Evolutionary conservation across 352 stramenopile genomes (phyloP), one percentile per base, ranked within the genome.

Genomic region (Pythium graminicola): DNA sequence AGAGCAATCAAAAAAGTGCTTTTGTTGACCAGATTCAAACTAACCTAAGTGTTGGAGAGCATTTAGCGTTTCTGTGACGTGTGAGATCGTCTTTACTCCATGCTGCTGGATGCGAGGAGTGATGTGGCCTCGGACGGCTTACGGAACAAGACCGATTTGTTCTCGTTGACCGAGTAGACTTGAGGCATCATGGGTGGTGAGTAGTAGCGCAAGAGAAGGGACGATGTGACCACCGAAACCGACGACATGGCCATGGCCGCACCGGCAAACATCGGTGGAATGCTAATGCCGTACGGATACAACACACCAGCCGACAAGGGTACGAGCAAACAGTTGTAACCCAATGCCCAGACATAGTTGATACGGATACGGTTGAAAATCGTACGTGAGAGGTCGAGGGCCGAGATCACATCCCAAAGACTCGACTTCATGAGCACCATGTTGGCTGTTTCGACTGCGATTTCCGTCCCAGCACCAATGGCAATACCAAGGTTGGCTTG

Each of bases 271-370:
- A 96, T 97, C 28, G 97, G 96, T 46, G 96, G 96, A 31, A 99
- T 95, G 50, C 76, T 80, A 44, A 95, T 82, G 38, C 94, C 86
- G 29, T 93, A 90, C 9, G 96, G 96, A 68, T 97, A 99, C 13
- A 99, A 80, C 40, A 98, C 78, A 46, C 97, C 97, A 1, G 96
- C 96, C 13, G 97, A 95, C 10, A 99, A 51, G 2, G 97, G 97
- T 24, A 99, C 97, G 29, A 95, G 76, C 52, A 99, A 65, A 16
- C 87, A 81, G 70, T 99, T 99, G 85, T 99, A 99, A 20, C 93
- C 81, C 14, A 99, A 73, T 0, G 97, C 95, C 95, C 94, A 99
- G 24, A 98, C 69, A 65, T 99, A 99, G 72, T 99, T 99, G 28
- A 98, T 67, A 8, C 86, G 71, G 57, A 99, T 99, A 52, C 96